phyloP scores from a whole-genome alignment of 306 rosid genomes.

The Quercus alba region DNA sequence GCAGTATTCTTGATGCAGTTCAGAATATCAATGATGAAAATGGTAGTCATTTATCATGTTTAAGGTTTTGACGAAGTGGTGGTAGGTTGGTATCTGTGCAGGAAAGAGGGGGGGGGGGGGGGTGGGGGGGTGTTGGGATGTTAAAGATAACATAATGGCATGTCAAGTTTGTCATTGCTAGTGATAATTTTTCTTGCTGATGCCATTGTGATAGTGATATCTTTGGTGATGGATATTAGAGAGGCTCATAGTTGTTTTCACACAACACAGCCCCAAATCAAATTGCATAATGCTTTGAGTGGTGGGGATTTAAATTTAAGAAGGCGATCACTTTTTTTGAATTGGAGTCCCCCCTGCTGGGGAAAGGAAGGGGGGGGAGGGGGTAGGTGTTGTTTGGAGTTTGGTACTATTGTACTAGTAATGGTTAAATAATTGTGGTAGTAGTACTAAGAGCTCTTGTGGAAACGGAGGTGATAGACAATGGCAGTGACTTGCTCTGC shows the following conservation, averaged over 20 bases:
- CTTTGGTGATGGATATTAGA: not conserved
- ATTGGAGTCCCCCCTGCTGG: not conserved
- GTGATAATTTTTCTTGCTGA: too few species aligned
- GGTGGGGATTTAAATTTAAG: not conserved
- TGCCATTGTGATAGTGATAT: not conserved
- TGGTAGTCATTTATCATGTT: too few species aligned
- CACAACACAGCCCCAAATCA: not conserved
- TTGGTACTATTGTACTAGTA: not conserved
- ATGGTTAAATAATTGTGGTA: not conserved
- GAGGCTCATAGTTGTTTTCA: not conserved
- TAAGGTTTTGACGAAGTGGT: too few species aligned
- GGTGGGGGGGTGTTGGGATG: too few species aligned
- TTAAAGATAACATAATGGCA: too few species aligned
- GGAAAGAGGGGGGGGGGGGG: too few species aligned
- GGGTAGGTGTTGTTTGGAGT: not conserved
- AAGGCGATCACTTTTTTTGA: not conserved
- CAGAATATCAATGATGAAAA: too few species aligned
- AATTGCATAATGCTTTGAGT: not conserved
- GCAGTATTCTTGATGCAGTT: too few species aligned
- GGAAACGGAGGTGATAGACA: too few species aligned
- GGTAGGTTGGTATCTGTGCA: too few species aligned
- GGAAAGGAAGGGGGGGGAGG: too few species aligned
- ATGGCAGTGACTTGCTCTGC: not conserved
- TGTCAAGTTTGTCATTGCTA: too few species aligned
- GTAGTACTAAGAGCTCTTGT: not conserved